Conservation (phyloP, 2,329 filamentous ascomycete genomes). For the Paecilomyces fulvus region DNA sequence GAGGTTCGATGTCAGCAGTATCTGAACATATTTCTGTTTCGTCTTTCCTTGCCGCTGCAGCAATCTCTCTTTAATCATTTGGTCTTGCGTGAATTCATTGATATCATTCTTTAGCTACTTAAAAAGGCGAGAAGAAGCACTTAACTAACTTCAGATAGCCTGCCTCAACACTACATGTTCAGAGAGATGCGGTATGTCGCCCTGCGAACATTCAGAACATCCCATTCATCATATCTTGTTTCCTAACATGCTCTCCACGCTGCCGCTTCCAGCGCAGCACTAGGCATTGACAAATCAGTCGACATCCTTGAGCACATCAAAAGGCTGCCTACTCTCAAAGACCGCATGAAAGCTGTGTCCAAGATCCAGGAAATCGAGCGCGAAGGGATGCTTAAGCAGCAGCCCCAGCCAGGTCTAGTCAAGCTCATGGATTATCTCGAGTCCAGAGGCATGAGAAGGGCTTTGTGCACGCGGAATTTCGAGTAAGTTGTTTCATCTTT, state of each 20-base stretch:
- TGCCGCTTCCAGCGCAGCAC: conserved; percentile 37
- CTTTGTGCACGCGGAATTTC: conserved; percentile 91
- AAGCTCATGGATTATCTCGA: conserved; percentile 78
- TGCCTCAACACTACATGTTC: conserved; percentile 97
- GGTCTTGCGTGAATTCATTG: not conserved
- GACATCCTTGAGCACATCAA: conserved; percentile 92
- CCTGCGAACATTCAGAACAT: not conserved
- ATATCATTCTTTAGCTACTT: not conserved
- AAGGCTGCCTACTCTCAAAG: conserved; percentile 51
- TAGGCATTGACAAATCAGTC: conserved; percentile 60
- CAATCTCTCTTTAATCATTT: not conserved
- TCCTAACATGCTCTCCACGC: not conserved
- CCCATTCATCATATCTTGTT: not conserved
- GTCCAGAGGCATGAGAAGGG: conserved; percentile 57
- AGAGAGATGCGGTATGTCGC: conserved; percentile 60
- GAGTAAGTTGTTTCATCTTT: conserved; percentile 42
- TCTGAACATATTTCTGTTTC: not conserved
- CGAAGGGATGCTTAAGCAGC: conserved; percentile 68
- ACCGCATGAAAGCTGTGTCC: conserved; percentile 58
- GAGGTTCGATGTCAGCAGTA: not conserved
- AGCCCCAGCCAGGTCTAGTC: conserved; percentile 70
- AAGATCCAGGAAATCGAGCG: conserved; percentile 74
- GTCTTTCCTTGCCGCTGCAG: not conserved
- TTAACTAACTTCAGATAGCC: conserved; percentile 39
- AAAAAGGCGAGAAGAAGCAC: not conserved